phyloP scores from a whole-genome alignment of 2,329 filamentous ascomycete genomes.

The Ophiostoma triangulosporum region DNA sequence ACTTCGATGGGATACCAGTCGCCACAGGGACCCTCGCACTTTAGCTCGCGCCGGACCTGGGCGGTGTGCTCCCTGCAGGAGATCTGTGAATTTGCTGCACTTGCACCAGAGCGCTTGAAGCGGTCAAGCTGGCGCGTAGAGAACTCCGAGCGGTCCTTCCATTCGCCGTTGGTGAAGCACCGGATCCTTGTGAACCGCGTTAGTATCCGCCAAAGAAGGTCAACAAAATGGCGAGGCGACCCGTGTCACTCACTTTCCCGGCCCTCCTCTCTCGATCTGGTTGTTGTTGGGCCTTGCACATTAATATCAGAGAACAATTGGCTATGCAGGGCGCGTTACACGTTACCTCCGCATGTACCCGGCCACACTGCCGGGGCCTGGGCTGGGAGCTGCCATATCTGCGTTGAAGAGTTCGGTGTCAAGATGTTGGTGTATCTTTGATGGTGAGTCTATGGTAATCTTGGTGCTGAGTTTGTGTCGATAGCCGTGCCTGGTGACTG shows the following conservation, averaged over 20 bases:
- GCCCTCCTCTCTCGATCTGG: neutral
- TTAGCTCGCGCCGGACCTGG: constrained; percentile 11
- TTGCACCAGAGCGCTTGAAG: constrained; percentile 13
- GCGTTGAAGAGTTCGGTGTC: too few species aligned
- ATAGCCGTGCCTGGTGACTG: too few species aligned
- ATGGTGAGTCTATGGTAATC: too few species aligned
- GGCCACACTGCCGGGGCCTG: neutral
- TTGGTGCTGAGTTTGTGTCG: too few species aligned
- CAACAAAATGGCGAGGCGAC: neutral
- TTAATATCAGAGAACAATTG: neutral
- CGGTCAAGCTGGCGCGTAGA: constrained; percentile 20
- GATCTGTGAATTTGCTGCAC: constrained; percentile 9
- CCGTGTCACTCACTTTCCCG: neutral
- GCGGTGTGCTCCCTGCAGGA: constrained; percentile 19
- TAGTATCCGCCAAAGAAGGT: neutral
- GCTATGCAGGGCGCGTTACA: neutral
- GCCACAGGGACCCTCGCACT: constrained; percentile 22
- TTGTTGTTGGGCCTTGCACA: neutral
- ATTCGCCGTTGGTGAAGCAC: constrained; percentile 20
- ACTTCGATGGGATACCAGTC: constrained; percentile 14
- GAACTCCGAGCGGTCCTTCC: constrained; percentile 17
- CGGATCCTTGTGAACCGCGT: constrained; percentile 16
- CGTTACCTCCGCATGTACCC: neutral
- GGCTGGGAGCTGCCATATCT: neutral
- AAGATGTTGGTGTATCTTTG: too few species aligned